Evolutionary conservation across 1,284 basidiomycete species (phyloP).

Genomic region (Farysia itapuensis): DNA sequence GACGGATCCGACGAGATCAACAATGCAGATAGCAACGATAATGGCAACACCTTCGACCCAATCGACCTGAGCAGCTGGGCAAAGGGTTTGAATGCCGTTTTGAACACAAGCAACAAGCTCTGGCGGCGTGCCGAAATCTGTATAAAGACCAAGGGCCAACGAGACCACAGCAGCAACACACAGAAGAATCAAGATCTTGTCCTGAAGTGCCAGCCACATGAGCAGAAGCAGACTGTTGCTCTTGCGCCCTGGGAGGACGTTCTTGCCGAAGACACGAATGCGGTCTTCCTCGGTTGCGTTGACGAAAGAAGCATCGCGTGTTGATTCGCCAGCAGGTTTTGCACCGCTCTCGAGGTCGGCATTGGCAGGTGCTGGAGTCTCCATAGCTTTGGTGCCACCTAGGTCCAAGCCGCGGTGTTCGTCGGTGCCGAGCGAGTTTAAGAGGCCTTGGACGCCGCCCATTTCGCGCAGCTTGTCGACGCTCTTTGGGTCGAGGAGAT

Average conservation of each 20-base stretch:
- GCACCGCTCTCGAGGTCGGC: constrained; percentile 18
- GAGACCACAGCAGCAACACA: constrained; percentile 89
- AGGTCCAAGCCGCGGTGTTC: constrained; percentile 59
- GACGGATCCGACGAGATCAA: constrained; percentile 71
- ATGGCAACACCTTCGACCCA: constrained; percentile 99
- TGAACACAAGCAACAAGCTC: constrained; percentile 63
- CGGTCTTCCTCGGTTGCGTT: constrained; percentile 40
- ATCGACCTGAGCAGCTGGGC: constrained; percentile 64
- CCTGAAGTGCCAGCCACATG: constrained; percentile 93
- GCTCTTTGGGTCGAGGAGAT: constrained; percentile 83
- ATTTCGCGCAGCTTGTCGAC: constrained; percentile 70
- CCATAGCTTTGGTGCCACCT: constrained; percentile 26
- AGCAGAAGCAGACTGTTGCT: constrained; percentile 79
- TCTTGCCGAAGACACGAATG: constrained; percentile 72
- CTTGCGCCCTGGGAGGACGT: constrained; percentile 75
- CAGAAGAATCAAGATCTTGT: constrained; percentile 88
- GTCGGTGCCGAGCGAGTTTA: constrained; percentile 76
- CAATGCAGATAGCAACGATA: constrained; percentile 75
- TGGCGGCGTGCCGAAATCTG: constrained; percentile 77
- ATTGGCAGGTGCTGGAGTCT: constrained; percentile 4
- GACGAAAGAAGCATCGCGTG: constrained; percentile 25
- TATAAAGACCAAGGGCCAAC: constrained; percentile 88
- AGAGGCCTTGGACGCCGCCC: constrained; percentile 73
- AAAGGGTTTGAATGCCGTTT: constrained; percentile 44
- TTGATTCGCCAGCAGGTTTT: constrained; percentile 2